Percentiles rank a stretch among this genome's conserved stretches.
These are phyloP conservation scores for Aspergillus sp. DNA, from an alignment of 2,329 filamentous ascomycete genomes.

Conservation along the genomic window DNA sequence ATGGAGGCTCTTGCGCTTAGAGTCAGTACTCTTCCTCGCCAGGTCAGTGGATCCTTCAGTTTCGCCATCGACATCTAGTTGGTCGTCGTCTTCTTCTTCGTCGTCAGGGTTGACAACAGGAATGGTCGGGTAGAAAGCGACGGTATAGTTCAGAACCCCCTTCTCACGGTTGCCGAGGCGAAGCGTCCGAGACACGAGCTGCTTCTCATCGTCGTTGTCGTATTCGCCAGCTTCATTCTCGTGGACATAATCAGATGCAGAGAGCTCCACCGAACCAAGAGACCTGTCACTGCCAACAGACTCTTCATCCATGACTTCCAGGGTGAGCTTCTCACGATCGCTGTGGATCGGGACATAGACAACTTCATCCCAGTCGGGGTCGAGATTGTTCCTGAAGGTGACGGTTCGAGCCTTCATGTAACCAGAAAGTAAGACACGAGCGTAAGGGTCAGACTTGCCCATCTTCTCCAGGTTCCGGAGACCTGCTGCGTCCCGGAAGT, in stretches of 20 bases:
- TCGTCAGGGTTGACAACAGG: constrained; percentile 86
- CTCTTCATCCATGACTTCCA: constrained; percentile 98
- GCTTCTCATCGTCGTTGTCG: constrained; percentile 73
- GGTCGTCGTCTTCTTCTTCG: constrained; percentile 50
- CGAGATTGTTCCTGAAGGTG: constrained; percentile 92
- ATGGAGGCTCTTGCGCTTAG: constrained; percentile 26
- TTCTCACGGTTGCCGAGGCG: constrained; percentile 73
- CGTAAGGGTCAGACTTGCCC: constrained; percentile 96
- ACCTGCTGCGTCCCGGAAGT: constrained; percentile 79
- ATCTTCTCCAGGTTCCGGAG: constrained; percentile 91
- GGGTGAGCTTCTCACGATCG: constrained; percentile 73
- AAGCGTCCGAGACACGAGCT: constrained; percentile 64
- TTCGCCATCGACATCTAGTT: constrained; percentile 37
- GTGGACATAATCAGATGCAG: constrained; percentile 73
- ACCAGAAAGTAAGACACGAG: constrained; percentile 81
- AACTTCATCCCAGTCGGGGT: constrained; percentile 94
- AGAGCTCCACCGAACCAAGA: constrained; percentile 76
- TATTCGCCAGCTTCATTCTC: constrained; percentile 81
- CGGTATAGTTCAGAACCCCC: constrained; percentile 77
- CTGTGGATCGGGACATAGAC: constrained; percentile 91
- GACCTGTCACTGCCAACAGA: constrained; percentile 87
- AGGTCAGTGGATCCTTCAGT: constrained; percentile 12
- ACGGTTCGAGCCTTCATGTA: constrained; percentile 90
- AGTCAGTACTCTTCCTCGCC: constrained; percentile 32
- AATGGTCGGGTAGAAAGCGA: constrained; percentile 85